Conservation (phyloP, 345 rosid genomes). For the Arabidopsis arenosa region DNA sequence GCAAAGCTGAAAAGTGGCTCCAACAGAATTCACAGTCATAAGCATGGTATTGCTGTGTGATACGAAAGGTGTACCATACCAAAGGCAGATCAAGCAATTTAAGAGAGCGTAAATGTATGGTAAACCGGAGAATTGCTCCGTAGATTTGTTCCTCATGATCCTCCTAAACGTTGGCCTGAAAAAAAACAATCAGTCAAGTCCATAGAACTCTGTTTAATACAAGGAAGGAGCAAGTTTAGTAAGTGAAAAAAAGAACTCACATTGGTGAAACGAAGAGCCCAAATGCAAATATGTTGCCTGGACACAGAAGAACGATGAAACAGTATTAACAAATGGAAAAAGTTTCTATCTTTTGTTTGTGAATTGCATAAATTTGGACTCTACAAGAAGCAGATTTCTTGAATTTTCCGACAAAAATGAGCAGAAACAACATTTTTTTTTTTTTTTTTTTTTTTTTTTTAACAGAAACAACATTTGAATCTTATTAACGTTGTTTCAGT, state of each 20-base stretch:
- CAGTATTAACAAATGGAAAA: not conserved
- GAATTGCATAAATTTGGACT: not conserved
- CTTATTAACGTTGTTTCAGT: not conserved
- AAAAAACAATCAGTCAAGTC: slow-evolving; percentile 13
- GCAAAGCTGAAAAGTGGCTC: slow-evolving; percentile 71
- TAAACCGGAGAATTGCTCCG: slow-evolving; percentile 82
- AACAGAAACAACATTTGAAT: too few species aligned
- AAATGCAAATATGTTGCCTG: slow-evolving; percentile 86
- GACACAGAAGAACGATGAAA: slow-evolving; percentile 41
- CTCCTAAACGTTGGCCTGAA: slow-evolving; percentile 86
- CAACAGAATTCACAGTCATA: slow-evolving; percentile 74
- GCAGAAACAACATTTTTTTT: slow-evolving; percentile 20
- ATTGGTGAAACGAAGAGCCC: slow-evolving; percentile 85
- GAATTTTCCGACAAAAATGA: not conserved
- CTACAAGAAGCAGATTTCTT: not conserved
- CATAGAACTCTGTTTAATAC: not conserved
- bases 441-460: too few species aligned
- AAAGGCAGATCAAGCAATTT: slow-evolving; percentile 80
- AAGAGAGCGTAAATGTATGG: slow-evolving; percentile 83
- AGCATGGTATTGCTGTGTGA: slow-evolving; percentile 64
- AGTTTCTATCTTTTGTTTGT: not conserved
- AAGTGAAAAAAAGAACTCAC: slow-evolving; percentile 50
- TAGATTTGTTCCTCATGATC: slow-evolving; percentile 75
- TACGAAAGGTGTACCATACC: slow-evolving; percentile 82
- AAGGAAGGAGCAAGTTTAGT: slow-evolving; percentile 10